Evolutionary conservation across 371 early-diverging fungal species (phyloP).

Genomic region (Batrachochytrium dendrobatidis): DNA sequence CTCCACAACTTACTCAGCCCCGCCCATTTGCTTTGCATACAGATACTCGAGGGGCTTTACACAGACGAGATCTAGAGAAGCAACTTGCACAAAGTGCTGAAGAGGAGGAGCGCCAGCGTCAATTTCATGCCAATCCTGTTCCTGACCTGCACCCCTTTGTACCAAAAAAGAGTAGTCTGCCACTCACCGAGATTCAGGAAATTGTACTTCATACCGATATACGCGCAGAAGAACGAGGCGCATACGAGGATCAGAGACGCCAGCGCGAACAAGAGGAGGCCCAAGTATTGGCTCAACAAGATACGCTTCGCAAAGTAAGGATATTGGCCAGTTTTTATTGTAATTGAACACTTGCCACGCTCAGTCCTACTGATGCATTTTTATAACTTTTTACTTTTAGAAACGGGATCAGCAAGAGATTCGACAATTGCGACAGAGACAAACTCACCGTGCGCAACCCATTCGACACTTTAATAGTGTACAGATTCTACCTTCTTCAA

Average conservation of each 20-base stretch:
- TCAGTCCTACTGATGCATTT: too few relatives aligned
- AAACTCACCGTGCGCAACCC: constrained; percentile 54
- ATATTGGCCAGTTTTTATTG: constrained; percentile 14
- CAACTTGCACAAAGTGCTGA: constrained; percentile 21
- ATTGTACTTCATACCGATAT: constrained; percentile 41
- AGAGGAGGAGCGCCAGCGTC: constrained; percentile 25
- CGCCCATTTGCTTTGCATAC: constrained; percentile 46
- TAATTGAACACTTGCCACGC: too few relatives aligned
- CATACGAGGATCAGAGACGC: constrained; percentile 43
- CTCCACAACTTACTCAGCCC: constrained; percentile 34
- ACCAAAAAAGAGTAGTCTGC: constrained; percentile 39
- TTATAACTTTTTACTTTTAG: too few relatives aligned
- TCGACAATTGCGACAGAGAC: constrained; percentile 36
- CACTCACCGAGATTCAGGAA: constrained; percentile 43
- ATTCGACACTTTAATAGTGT: constrained; percentile 39
- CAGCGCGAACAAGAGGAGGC: constrained; percentile 36
- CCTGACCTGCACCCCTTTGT: constrained; percentile 47
- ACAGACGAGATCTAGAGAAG: constrained; percentile 31
- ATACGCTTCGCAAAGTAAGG: constrained; percentile 24
- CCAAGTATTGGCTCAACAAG: constrained; percentile 27
- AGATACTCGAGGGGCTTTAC: constrained; percentile 37
- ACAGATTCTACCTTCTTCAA: constrained; percentile 40
- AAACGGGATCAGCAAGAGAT: constrained; percentile 22
- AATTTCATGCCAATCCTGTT: constrained; percentile 48
- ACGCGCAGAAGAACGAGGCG: constrained; percentile 48